These are phyloP conservation scores for Hirschfeldia incana DNA, from an alignment of 345 rosid species.

Conservation along the genomic window DNA sequence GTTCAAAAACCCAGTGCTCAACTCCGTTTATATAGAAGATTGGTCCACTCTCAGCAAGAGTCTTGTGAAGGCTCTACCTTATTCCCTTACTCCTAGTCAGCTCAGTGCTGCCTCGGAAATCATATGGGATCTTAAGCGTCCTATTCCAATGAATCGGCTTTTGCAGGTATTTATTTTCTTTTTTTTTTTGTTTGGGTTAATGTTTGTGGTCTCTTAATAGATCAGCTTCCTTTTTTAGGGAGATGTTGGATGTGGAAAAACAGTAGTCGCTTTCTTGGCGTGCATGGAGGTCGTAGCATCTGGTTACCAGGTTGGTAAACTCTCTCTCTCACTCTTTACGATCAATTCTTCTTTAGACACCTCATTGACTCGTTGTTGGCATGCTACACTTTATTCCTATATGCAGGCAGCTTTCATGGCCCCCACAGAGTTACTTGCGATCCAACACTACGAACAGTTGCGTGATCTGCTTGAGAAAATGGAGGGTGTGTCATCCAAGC, in stretches of 20 bases:
- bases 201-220: background rate
- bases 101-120: constrained; percentile 87
- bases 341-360: background rate
- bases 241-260: constrained; percentile 98
- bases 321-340: background rate
- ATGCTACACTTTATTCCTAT: background rate
- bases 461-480: constrained; percentile 66
- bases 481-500: constrained; percentile 58
- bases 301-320: constrained; percentile 83
- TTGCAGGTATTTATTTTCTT: constrained; percentile 62
- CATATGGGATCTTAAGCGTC: constrained; percentile 89
- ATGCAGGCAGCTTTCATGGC: constrained; percentile 98
- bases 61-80: constrained; percentile 78
- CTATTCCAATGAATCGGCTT: constrained; percentile 93
- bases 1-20: constrained; percentile 63
- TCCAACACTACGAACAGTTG: constrained; percentile 85
- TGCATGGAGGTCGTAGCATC: constrained; percentile 93
- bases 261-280: constrained; percentile 91
- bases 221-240: constrained; percentile 56
- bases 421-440: constrained; percentile 95
- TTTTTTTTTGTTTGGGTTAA: background rate
- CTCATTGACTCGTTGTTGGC: background rate
- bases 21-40: constrained; percentile 55
- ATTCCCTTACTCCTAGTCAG: constrained; percentile 87
- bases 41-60: constrained; percentile 83